Base-by-base conservation (phyloP, 441 rosid genomes). In the Populus hybrid region DNA sequence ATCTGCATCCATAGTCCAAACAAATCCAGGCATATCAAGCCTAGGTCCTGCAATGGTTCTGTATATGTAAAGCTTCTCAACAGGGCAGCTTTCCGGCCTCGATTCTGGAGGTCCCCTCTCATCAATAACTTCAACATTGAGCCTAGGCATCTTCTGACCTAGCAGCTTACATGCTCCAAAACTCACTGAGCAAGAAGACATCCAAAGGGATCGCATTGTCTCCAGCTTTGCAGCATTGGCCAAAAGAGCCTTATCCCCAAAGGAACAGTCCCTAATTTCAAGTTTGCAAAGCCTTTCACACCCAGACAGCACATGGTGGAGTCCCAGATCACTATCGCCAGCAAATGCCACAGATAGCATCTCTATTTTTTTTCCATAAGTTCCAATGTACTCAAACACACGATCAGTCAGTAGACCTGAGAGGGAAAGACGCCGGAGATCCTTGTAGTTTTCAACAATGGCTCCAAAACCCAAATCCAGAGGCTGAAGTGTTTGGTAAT, bases 151-250 rank as follows among this genome's bases (percentile, higher is more conserved):
- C 92, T 85, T 93, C 88, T 85, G 92, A 79, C 92, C 92, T 12
- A 93, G 86, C 76, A 91, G 81, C 82, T 91, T 95, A 83, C 99
- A 95, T 79, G 95, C 97, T 80, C 86, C 90, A 26, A 81, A 91
- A 79, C 95, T 93, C 77, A 95, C 95, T 21, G 85, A 80, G 85
- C 99, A 95, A 71, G 98, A 89, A 32, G 99, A 95, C 94, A 93
- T 89, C 99, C 99, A 95, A 93, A 95, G 99, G 93, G 97, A 95
- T 91, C 99, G 97, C 99, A 95, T 95, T 89, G 98, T 92, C 88
- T 95, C 94, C 81, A 93, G 88, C 88, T 93, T 95, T 36, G 86
- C 86, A 81, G 94, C 98, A 81, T 95, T 90, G 82, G 91, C 94
- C 81, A 93, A 83, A 71, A 95, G 90, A 53, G 97, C 98, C 80